Evolutionary conservation across 129 eudicot species (phyloP), one percentile per base, ranked within the genome.

Genomic region (Solidago caesia): DNA sequence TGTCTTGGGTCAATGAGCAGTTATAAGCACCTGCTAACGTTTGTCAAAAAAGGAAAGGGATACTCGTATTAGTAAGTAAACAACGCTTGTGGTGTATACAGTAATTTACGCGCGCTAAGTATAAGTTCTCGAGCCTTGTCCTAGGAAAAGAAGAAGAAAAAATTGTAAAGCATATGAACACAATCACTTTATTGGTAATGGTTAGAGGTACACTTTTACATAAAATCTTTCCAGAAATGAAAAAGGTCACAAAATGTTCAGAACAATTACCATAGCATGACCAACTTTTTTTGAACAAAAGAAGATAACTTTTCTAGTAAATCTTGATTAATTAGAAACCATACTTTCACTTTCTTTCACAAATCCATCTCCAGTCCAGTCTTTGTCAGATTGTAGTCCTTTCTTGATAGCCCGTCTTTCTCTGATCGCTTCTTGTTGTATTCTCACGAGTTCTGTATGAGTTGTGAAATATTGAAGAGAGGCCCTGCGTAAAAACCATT

Each of bases 321-420:
- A 4, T 26, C 67, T 59, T 13, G 58, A 78, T 88, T 74, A 93
- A 73, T 93, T 93, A 14, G 98, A 93, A 55, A 90, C 96, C 98
- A 93, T 93, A 80, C 96, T 93, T 79, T 93, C 98, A 56, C 86
- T 79, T 77, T 94, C 98, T 51, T 94, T 85, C 49, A 94, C 98
- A 72, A 94, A 94, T 65, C 98, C 98, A 71, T 94, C 98, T 33
- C 98, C 97, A 1, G 98, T 94, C 98, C 98, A 94, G 76, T 94
- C 98, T 82, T 87, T 94, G 76, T 94, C 98, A 9, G 91, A 85
- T 14, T 81, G 84, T 79, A 94, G 80, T 16, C 98, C 98, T 86
- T 85, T 91, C 86, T 86, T 88, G 39, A 83, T 26, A 5, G 96
- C 98, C 79, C 68, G 75, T 73, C 96, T 80, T 67, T 90, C 92